These are phyloP conservation scores for Apodospora peruviana DNA, from an alignment of 495 filamentous ascomycete genomes.

Conservation along the genomic window DNA sequence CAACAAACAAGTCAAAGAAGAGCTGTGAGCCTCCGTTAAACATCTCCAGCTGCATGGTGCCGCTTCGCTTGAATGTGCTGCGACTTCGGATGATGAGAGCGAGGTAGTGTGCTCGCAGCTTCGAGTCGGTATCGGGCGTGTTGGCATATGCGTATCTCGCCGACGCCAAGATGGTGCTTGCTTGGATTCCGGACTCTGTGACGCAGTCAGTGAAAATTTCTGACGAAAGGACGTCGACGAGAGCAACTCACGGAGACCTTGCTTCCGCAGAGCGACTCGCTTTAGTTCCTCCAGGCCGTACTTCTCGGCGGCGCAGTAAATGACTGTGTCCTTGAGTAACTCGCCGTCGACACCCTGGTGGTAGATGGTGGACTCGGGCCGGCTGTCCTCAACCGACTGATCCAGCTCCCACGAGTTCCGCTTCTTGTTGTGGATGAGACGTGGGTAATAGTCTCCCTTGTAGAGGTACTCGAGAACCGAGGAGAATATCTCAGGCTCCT, in stretches of 20 bases:
- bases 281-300: constrained; percentile 79
- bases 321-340: constrained; percentile 79
- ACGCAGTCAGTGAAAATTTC: background rate
- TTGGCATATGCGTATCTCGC: constrained; percentile 84
- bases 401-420: constrained; percentile 69
- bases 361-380: constrained; percentile 62
- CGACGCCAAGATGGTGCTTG: constrained; percentile 74
- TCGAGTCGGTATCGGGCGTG: constrained; percentile 83
- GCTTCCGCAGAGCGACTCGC: constrained; percentile 75
- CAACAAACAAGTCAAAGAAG: constrained; percentile 92
- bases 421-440: constrained; percentile 63
- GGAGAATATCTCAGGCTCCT: constrained; percentile 86
- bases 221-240: background rate
- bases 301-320: constrained; percentile 83
- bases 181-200: constrained; percentile 71
- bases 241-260: constrained; percentile 56
- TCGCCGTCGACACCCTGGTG: constrained; percentile 58
- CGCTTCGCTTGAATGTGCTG: constrained; percentile 83
- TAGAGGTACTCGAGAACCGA: constrained; percentile 89
- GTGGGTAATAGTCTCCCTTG: constrained; percentile 85
- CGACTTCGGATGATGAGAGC: constrained; percentile 83
- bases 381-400: constrained; percentile 39
- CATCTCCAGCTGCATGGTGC: constrained; percentile 97
- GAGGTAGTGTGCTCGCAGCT: constrained; percentile 84
- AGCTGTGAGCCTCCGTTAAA: constrained; percentile 70